A percentile compares a stretch with the other conserved stretches of the same genome.
These are phyloP conservation scores for Aquanectria penicillioides DNA, from an alignment of 2,329 filamentous ascomycete genomes.

Conservation along the genomic window DNA sequence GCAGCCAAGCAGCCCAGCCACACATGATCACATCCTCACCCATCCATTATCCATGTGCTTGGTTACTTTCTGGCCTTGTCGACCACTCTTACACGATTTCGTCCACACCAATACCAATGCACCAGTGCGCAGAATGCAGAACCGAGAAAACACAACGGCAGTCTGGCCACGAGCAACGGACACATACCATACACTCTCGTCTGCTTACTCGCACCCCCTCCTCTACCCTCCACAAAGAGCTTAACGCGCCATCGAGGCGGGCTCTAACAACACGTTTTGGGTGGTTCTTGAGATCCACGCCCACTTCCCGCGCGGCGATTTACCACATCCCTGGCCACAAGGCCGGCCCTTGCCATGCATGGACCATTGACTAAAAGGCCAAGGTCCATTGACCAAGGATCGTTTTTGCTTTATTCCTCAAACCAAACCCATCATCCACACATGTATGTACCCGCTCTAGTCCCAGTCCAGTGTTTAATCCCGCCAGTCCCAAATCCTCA, in stretches of 20 bases:
- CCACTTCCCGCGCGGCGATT: constrained; percentile 40
- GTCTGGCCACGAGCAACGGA: not conserved
- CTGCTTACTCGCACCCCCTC: not conserved
- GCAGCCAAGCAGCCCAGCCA: too few relatives aligned
- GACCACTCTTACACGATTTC: constrained; percentile 3
- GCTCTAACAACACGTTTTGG: constrained; percentile 22
- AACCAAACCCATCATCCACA: constrained; percentile 1
- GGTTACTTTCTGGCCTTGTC: not conserved
- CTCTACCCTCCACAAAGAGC: constrained; percentile 13
- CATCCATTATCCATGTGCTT: constrained; percentile 2
- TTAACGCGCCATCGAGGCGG: constrained; percentile 22
- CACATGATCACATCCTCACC: constrained; percentile 1
- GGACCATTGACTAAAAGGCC: constrained; percentile 6
- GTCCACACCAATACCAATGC: constrained; percentile 2
- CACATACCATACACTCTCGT: not conserved
- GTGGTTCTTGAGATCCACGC: constrained; percentile 37
- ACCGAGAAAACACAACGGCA: constrained; percentile 1
- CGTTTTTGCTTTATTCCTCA: not conserved
- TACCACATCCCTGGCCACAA: constrained; percentile 26
- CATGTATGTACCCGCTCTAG: not conserved
- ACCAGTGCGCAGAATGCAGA: not conserved
- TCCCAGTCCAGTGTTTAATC: constrained; percentile 13
- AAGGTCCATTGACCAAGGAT: too few relatives aligned
- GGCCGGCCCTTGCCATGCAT: constrained; percentile 13
- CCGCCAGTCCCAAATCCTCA: constrained; percentile 20